Conservation (phyloP, 129 eudicot genomes). For the Artemisia argyi region DNA sequence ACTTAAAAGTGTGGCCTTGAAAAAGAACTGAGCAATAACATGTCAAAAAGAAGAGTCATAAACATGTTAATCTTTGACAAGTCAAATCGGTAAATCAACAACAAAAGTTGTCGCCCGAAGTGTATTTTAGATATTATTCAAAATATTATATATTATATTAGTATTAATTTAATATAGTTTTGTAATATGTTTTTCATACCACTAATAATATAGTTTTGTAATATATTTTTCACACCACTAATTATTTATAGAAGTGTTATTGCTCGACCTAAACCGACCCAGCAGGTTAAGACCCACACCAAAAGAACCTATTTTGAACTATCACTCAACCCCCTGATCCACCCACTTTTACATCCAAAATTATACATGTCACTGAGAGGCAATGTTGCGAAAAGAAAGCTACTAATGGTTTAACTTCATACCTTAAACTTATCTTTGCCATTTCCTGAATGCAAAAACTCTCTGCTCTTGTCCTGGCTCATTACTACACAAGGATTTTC, state of each 20-base stretch:
- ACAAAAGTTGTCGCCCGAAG: no score
- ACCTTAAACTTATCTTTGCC: constrained; percentile 94
- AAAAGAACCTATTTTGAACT: background rate
- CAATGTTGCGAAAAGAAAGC: background rate
- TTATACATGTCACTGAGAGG: constrained; percentile 11
- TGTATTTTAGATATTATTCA: no score
- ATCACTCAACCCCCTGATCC: background rate
- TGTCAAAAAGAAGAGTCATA: background rate
- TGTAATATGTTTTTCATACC: background rate
- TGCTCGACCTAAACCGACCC: background rate
- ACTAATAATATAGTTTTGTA: no score
- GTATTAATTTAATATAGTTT: background rate
- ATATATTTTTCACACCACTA: no score
- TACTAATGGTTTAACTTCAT: constrained; percentile 16
- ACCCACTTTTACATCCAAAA: background rate
- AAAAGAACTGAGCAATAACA: constrained; percentile 59
- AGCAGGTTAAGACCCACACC: background rate
- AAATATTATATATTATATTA: no score
- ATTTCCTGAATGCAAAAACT: constrained; percentile 92
- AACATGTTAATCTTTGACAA: background rate
- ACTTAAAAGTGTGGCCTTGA: constrained; percentile 87
- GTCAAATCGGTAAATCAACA: background rate
- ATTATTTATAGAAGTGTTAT: no score
- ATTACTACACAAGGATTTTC: constrained; percentile 95
- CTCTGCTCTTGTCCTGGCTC: constrained; percentile 97